Evolutionary conservation across 1,139 yeast species (phyloP), one percentile per base, ranked within the genome.

Genomic region (Saccharomyces hybrid): DNA sequence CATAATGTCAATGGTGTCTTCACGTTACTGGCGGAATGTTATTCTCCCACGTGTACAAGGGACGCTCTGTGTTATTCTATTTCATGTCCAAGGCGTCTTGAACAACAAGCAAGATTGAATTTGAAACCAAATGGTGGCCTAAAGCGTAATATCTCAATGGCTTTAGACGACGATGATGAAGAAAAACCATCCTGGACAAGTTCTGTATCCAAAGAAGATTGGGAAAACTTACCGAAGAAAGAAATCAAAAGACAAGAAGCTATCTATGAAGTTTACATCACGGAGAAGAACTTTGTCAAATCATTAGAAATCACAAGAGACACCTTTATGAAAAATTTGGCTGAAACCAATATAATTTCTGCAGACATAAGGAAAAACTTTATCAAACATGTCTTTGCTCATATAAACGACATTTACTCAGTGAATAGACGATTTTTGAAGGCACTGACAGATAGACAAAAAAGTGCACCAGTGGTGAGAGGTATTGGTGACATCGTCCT

Each of bases 31-130:
- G 88, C 98, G 0, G 96, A 91, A 65, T 93, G 99, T 72, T 93
- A 93, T 67, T 90, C 97, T 0, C 96, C 99, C 38, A 93, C 99
- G 0, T 93, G 99, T 73, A 86, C 96, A 3, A 76, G 96, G 54
- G 95, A 89, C 66, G 78, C 82, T 42, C 75, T 93, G 48, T 93
- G 99, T 72, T 93, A 93, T 71, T 87, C 96, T 54, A 91, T 93
- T 62, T 95, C 97, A n/a, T 93, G 99, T 73, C 99, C 99, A 9
- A 80, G 97, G 62, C 80, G 99, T 61, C 75, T 93, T 52, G 99
- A 93, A 71, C 99, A 93, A 70, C 98, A 93, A 68, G 96, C 96
- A 2, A 78, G 98, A 56, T 78, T 89, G 57, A 89, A 90, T 64
- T 78, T 88, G 81, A 88, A 89, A 69, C 90, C 95, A 6, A 88